Conservation (phyloP, 2,329 filamentous ascomycete genomes). For the Simplicillium sp. region DNA sequence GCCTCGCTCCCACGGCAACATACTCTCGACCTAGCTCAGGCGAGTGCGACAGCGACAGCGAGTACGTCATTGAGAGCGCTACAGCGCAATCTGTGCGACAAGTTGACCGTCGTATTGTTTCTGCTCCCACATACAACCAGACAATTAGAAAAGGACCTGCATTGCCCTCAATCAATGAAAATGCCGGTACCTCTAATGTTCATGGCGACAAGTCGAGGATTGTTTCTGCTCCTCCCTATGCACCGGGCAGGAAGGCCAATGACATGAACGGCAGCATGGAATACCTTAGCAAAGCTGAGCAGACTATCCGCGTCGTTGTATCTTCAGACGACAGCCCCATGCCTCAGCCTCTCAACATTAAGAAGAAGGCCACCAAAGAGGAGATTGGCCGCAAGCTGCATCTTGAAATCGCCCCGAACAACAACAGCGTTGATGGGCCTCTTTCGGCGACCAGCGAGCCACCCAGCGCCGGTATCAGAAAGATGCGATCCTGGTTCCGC, state of each 20-base stretch:
- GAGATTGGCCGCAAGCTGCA: slow-evolving; percentile 12
- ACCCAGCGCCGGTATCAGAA: slow-evolving; percentile 24
- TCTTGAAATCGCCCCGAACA: slow-evolving; percentile 9
- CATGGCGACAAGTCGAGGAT: slow-evolving; percentile 29
- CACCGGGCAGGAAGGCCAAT: slow-evolving; percentile 16
- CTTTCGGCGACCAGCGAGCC: slow-evolving; percentile 8
- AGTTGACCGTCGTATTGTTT: slow-evolving; percentile 36
- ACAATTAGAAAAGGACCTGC: slow-evolving; percentile 25
- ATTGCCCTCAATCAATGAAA: slow-evolving; percentile 41
- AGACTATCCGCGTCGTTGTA: slow-evolving; percentile 46
- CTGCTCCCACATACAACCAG: slow-evolving; percentile 38
- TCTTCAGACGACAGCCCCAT: slow-evolving; percentile 30
- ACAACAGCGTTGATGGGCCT: slow-evolving; percentile 9
- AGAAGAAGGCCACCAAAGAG: slow-evolving; percentile 24
- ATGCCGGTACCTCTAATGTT: slow-evolving; percentile 13
- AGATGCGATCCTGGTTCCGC: slow-evolving; percentile 43
- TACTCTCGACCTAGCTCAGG: slow-evolving; percentile 14
- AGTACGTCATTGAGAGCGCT: slow-evolving; percentile 14
- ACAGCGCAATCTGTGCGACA: slow-evolving; percentile 22
- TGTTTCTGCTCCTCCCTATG: slow-evolving; percentile 35
- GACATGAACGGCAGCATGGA: slow-evolving; percentile 29
- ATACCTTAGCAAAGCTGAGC: slow-evolving; percentile 34
- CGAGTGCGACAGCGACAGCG: slow-evolving; percentile 12
- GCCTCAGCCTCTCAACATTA: slow-evolving; percentile 30
- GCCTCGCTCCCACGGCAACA: slow-evolving; percentile 9